Conservation (phyloP, 2,329 filamentous ascomycete species). For the Triangularia verruculosa region DNA sequence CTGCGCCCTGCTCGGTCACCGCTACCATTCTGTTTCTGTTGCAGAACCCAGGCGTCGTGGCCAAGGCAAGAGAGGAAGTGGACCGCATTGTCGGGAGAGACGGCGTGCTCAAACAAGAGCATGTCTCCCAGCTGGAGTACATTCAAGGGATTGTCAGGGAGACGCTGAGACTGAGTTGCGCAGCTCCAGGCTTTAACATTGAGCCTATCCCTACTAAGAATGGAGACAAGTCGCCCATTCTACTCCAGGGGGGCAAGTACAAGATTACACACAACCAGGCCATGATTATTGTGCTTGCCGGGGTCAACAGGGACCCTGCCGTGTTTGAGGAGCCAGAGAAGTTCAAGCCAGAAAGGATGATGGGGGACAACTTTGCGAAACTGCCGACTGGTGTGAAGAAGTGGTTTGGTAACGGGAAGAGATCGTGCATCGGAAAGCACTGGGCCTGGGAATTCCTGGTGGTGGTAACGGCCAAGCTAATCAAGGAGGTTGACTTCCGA, state of each 20-base stretch:
- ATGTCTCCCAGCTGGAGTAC: constrained; percentile 52
- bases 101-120: constrained; percentile 43
- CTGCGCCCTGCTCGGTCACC: constrained; percentile 45
- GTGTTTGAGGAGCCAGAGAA: constrained; percentile 47
- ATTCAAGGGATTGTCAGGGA: constrained; percentile 54
- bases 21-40: constrained; percentile 49
- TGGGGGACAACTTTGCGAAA: constrained; percentile 42
- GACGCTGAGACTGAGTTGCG: constrained; percentile 51
- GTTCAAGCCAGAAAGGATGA: constrained; percentile 49
- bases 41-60: constrained; percentile 48
- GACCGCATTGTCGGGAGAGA: constrained; percentile 47
- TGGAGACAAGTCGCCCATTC: constrained; percentile 43
- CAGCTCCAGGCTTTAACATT: constrained; percentile 55
- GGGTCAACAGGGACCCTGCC: constrained; percentile 48
- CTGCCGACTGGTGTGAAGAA: constrained; percentile 46
- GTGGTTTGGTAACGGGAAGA: constrained; percentile 52
- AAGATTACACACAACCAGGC: constrained; percentile 47
- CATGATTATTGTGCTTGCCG: constrained; percentile 49
- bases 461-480: constrained; percentile 41
- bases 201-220: constrained; percentile 41
- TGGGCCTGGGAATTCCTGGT: constrained; percentile 48
- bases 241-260: constrained; percentile 48
- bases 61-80: constrained; percentile 51
- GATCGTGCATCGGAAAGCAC: constrained; percentile 50
- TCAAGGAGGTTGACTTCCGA: constrained; percentile 47